Conservation (phyloP, 192 early-diverging fungal species). For the Rhizophagus clarus region DNA sequence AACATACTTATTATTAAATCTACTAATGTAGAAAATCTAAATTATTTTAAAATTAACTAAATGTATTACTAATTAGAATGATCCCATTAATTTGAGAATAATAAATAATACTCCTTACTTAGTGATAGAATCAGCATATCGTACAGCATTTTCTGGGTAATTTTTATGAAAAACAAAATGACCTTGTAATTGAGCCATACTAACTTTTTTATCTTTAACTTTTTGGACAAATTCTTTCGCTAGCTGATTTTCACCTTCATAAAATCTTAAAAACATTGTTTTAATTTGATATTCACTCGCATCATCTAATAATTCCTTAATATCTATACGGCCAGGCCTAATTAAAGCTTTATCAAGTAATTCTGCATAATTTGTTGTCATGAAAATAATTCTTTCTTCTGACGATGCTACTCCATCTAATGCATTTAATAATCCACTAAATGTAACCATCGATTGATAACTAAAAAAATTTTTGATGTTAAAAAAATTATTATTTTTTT, state of each 20-base stretch:
- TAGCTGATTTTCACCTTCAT: constrained; percentile 53
- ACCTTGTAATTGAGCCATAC: constrained; percentile 90
- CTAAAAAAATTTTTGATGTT: constrained; percentile 25
- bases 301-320: constrained; percentile 75
- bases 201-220: constrained; percentile 58
- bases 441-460: constrained; percentile 81
- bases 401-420: constrained; percentile 86
- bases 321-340: constrained; percentile 79
- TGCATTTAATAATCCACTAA: constrained; percentile 86
- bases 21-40: too few species aligned
- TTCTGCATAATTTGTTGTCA: constrained; percentile 90
- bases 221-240: constrained; percentile 72
- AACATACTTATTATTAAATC: too few species aligned
- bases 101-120: not conserved
- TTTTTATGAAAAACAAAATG: constrained; percentile 93
- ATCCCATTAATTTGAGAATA: too few species aligned
- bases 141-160: constrained; percentile 69
- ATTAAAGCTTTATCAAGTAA: constrained; percentile 77
- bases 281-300: constrained; percentile 68
- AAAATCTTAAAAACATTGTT: constrained; percentile 82
- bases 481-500: too few species aligned
- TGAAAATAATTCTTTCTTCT: constrained; percentile 87
- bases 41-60: too few species aligned
- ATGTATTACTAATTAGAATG: too few species aligned
- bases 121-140: constrained; percentile 36